phyloP scores from a whole-genome alignment of 78 protist species.

The Dictyostelium firmibasis region DNA sequence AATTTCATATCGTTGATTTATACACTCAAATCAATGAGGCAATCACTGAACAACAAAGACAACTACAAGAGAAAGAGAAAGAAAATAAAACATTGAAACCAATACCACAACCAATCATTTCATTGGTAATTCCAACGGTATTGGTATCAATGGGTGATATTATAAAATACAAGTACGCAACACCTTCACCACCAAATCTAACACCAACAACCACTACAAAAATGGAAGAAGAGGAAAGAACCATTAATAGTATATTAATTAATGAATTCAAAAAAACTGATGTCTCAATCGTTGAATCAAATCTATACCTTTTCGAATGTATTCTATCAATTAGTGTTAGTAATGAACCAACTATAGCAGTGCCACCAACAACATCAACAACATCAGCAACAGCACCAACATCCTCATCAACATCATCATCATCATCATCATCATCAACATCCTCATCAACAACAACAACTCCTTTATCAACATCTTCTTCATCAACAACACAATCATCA shows the following conservation, averaged over 20 bases:
- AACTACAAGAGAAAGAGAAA: background rate
- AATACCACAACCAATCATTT: constrained; percentile 21
- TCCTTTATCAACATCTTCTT: background rate
- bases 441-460: background rate
- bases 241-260: background rate
- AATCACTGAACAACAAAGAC: background rate
- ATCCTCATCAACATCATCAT: background rate
- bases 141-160: constrained; percentile 4
- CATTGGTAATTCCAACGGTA: background rate
- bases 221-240: background rate
- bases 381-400: background rate
- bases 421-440: background rate
- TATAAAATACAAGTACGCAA: background rate
- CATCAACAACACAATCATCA: background rate
- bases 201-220: background rate
- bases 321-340: background rate
- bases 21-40: background rate
- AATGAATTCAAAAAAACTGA: constrained; percentile 19
- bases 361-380: background rate
- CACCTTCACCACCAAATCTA: background rate
- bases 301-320: constrained; percentile 15
- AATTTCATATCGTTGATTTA: background rate
- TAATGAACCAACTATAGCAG: background rate
- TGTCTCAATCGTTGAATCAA: constrained; percentile 12
- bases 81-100: background rate